phyloP scores from a whole-genome alignment of 129 eudicot species.

The Heracleum sosnowskyi region DNA sequence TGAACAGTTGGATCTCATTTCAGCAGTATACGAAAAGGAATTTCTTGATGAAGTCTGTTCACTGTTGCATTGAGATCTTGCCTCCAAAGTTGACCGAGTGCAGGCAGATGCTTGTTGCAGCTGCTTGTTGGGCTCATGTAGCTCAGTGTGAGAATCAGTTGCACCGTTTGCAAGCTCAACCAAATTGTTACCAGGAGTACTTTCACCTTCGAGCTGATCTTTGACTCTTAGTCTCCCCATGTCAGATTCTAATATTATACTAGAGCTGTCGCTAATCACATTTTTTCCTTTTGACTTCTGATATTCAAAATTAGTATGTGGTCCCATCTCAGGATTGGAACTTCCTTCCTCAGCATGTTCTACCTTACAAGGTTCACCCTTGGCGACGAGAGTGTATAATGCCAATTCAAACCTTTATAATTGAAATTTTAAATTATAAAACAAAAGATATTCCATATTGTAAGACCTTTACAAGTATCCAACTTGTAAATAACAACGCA shows the following conservation, averaged over 20 bases:
- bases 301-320: conserved; percentile 20
- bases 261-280: conserved; percentile 26
- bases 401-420: conserved; percentile 83
- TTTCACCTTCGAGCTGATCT: conserved; percentile 38
- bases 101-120: conserved; percentile 30
- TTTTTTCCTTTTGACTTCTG: conserved; percentile 38
- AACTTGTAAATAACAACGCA: conserved; percentile 1
- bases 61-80: conserved; percentile 31
- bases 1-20: conserved; percentile 43
- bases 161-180: conserved; percentile 45
- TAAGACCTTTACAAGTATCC: conserved; percentile 1
- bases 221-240: conserved; percentile 32
- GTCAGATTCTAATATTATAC: conserved; percentile 39
- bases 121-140: conserved; percentile 27
- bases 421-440: background rate
- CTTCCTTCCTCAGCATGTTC: conserved; percentile 44
- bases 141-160: conserved; percentile 40
- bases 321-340: conserved; percentile 27
- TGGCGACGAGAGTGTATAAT: conserved; percentile 64
- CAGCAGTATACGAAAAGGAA: conserved; percentile 28
- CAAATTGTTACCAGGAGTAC: conserved; percentile 40
- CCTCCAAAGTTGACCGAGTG: conserved; percentile 34
- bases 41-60: conserved; percentile 34
- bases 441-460: conserved; percentile 1
- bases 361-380: conserved; percentile 46